Evolutionary conservation across 345 rosid genomes (phyloP).

Genomic region (Rhizophora mangle): DNA sequence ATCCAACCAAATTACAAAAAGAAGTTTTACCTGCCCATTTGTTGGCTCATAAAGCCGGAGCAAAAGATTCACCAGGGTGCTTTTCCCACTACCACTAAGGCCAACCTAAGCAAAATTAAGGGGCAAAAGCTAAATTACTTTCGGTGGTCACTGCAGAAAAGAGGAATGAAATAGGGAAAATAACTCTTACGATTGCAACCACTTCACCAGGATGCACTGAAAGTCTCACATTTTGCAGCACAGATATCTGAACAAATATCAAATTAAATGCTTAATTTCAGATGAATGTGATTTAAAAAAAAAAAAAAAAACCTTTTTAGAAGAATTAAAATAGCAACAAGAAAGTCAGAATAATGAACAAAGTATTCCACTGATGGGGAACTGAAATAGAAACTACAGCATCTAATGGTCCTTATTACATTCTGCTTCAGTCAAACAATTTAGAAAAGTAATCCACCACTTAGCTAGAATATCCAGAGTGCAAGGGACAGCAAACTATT

Average conservation of each 20-base stretch:
- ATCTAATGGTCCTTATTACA: background rate
- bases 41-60: conserved; percentile 88
- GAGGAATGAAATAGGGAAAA: conserved; percentile 6
- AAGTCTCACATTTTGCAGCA: conserved; percentile 58
- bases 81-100: conserved; percentile 98
- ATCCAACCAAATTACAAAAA: background rate
- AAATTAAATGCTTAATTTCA: background rate
- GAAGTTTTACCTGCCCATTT: conserved; percentile 63
- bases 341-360: background rate
- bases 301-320: background rate
- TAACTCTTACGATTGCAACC: conserved; percentile 67
- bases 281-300: background rate
- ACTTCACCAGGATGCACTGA: conserved; percentile 78
- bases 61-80: conserved; percentile 85
- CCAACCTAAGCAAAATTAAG: conserved; percentile 63
- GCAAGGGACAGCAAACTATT: background rate
- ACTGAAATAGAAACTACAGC: background rate
- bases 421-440: background rate
- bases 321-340: background rate
- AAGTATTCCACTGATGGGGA: background rate
- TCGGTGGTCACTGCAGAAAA: conserved; percentile 4
- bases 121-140: conserved; percentile 9
- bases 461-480: background rate
- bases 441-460: background rate
- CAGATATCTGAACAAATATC: conserved; percentile 53